Evolutionary conservation across 2,329 filamentous ascomycete genomes (phyloP), one percentile per base, ranked within the genome.

Genomic region (Arthrobotrys megalospora): DNA sequence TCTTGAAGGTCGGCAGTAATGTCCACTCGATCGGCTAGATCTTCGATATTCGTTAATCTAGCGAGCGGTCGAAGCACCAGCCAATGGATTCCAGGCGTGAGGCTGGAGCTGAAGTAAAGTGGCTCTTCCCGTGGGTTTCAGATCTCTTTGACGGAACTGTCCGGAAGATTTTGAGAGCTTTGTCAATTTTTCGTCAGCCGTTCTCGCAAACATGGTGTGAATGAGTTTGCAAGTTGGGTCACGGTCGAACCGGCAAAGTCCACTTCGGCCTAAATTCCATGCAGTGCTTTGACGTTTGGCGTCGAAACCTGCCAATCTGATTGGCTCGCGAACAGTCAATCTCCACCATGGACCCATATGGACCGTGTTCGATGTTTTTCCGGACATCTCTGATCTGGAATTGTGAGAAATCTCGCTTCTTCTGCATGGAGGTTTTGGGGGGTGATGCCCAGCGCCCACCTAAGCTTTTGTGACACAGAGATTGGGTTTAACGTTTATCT

Each of bases 261-360:
- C 62, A 64, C 21, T 52, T 69, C 48, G 71, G 62, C 41, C 32
- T 52, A 60, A 66, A 73, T 73, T 41, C 62, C 50, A 36, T 36
- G 45, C 3, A 24, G 60, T 66, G 62, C 62, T 75, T 62, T 75
- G 70, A 67, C 45, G 8, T 67, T 63, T 75, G 62, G 70, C 70
- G 69, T 63, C 45, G 8, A n/a, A 28, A 14, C 12, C 7, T 36
- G 52, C 12, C 2, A 19, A 11, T 11, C 14, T 75, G 50, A 75
- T 75, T 75, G 70, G 66, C 28, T 16, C 19, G 38, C n/a, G 36
- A 24, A 41, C 32, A 43, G n/a, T 38, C 28, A 75, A 75, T 75
- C 52, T 75, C 62, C 70, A 62, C 62, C 12, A 24, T n/a, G 6
- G 16, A 34, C 45, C 11, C 10, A 14, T 2, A 7, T 45, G 16